Evolutionary conservation across 192 early-diverging fungal genomes (phyloP), one percentile per base, ranked within the genome.

Genomic region (Umbelopsis vinacea): DNA sequence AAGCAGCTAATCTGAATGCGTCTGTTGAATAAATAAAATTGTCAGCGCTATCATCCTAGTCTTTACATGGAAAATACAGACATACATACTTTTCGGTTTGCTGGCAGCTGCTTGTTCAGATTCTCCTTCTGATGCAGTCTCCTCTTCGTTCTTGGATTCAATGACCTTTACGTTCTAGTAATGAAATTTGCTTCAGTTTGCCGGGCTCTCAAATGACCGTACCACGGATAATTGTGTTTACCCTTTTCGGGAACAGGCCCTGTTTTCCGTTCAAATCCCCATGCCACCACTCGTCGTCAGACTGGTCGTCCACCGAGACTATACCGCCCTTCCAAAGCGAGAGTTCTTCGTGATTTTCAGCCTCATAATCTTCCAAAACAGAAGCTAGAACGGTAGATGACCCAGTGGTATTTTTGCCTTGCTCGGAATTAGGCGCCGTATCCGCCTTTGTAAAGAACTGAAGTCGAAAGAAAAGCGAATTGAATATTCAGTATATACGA

Each of bases 1-100:
- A 92, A 0, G 89, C 90, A 9, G 90, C 91, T 60, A 94, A 80
- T 67, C 82, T 91, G 75, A 90, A 91, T 2, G 79, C 77, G 26
- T 37, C 46, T 43, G 71, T 66, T 11, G 43, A 14, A 29, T 15
- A 37, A 17, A 33, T 33, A 29, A n/a, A 33, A 15, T 57, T 29
- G 26, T 57, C 4, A 57, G 5, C 40, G 40, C 40, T 11, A 33
- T 9, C 26, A 54, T 24, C 21, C 23, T 12, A 24, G 21, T 6
- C 23, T 17, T 23, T 46, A 17, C 12, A 46, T 46, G 1, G 9
- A 23, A n/a, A n/a, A n/a, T n/a, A n/a, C n/a, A n/a, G 23, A 35
- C 19, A 35, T 14, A 7, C 57, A 17, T 37, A 63, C 57, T 12
- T 63, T 63, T 63, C 15, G 57, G 33, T 37, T 35, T 35, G 6